Evolutionary conservation across 208 protist genomes (phyloP), one percentile per base, ranked within the genome.

Genomic region (Trypanosoma congolense): DNA sequence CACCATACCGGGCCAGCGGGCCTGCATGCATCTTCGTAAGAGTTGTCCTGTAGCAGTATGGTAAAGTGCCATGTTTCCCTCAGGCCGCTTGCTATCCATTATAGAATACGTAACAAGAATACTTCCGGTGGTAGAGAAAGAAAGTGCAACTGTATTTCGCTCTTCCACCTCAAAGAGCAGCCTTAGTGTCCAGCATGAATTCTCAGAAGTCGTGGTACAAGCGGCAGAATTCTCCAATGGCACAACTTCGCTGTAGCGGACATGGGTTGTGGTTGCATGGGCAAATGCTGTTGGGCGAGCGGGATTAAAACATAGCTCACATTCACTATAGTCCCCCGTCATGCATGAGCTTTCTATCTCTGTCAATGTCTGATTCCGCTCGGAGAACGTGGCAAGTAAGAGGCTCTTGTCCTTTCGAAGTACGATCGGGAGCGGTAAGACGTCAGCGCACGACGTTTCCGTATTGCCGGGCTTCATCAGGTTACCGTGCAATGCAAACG

Each of bases 301-400:
- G 0, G 86, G 82, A 63, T 90, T 77, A 55, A 90, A 87, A 41
- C 48, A 63, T 18, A 93, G 67, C 62, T 89, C 81, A 56, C 82
- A 90, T 60, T 90, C 86, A 19, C 79, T 69, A 58, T 90, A 93
- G 71, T 93, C 86, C 12, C 86, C 86, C 3, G 43, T 60, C 70
- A 79, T 90, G 30, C 33, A 16, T 25, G 26, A 63, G 19, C 28
- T 6, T 22, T 50, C 58, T 35, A 81, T 53, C 57, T 93, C 86
- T 18, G 56, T 75, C 24, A 87, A 43, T 19, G 55, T 73, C 18
- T 63, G 65, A 16, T 73, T 45, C 61, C 65, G 29, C 63, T 93
- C 86, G 43, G 70, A 69, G 67, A 89, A 90, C 24, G 77, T 68
- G 18, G 79, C 70, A n/a, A 90, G 58, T 14, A 81, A 41, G 21